A percentile compares a stretch with the other conserved stretches of the same genome.
phyloP scores from a whole-genome alignment of 1,284 basidiomycete genomes.

The Ganoderma resinaceum region DNA sequence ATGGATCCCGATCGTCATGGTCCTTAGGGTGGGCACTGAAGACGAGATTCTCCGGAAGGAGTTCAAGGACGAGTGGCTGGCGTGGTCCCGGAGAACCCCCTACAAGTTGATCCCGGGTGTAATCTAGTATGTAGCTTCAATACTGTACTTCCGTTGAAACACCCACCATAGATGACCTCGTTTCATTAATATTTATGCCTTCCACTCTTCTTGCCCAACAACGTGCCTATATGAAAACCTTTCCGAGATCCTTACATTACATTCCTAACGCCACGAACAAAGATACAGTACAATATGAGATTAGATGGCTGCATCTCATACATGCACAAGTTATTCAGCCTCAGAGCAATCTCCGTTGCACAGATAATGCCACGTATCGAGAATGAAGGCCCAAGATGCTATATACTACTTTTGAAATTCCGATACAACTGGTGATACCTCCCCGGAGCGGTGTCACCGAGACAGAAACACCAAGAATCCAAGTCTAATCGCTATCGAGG shows the following conservation, averaged over 20 bases:
- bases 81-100: constrained; percentile 28
- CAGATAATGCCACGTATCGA: background rate
- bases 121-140: constrained; percentile 1
- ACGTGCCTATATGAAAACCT: background rate
- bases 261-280: background rate
- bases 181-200: background rate
- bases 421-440: background rate
- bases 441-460: background rate
- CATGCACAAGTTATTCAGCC: background rate
- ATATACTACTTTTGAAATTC: constrained; percentile 19
- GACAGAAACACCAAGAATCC: background rate
- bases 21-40: constrained; percentile 23
- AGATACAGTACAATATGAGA: background rate
- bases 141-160: background rate
- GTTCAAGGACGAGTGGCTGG: constrained; percentile 28
- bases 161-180: background rate
- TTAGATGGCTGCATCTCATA: background rate
- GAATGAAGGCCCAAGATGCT: background rate
- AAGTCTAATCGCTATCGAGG: constrained; percentile 33
- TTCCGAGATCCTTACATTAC: background rate
- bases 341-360: background rate
- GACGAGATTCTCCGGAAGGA: constrained; percentile 29
- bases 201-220: background rate
- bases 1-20: constrained; percentile 24
- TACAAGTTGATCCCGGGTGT: constrained; percentile 29